Evolutionary conservation across 129 eudicot genomes (phyloP), one percentile per base, ranked within the genome.

Genomic region (Solidago caesia): DNA sequence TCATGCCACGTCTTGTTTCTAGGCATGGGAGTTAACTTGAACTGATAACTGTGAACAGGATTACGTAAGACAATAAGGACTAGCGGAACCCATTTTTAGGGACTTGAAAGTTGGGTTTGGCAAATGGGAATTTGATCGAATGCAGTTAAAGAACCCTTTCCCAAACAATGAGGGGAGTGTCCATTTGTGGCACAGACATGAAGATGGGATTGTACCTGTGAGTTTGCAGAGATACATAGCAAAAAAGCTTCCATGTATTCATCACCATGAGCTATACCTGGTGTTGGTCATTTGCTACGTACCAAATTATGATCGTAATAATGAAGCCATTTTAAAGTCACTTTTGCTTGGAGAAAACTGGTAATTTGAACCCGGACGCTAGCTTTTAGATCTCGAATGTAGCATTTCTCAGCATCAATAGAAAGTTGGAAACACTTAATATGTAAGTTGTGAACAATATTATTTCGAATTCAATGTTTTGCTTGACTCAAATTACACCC

Each of bases 181-280:
- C 51, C 92, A 91, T 76, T 64, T 92, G 45, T 92, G 96, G 96
- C 96, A 92, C 0, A 96, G 97, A 2, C 86, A 85, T 48, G 92
- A 92, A 10, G 97, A 92, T 57, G 83, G 87, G 9, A 73, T 92
- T 26, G 92, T 87, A 11, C 97, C 97, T 4, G 89, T 87, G 61
- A 52, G 67, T 52, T 65, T 92, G 67, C 97, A 92, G 56, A 85
- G 89, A 6, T 92, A 82, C 80, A 89, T 92, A 70, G 88, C 82
- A 1, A 49, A 79, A 74, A 85, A 79, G 82, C 88, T 89, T 48
- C 88, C 96, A 51, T 92, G 97, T 96, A 76, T 92, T 63, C 87
- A 87, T 6, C 87, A 87, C 84, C 96, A 85, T 83, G 97, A 91
- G 69, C 9, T 91, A 33, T 33, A 33, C 72, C 81, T 16, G 85